Evolutionary conservation across 495 filamentous ascomycete species (phyloP).

Genomic region (Penicillium angulare): DNA sequence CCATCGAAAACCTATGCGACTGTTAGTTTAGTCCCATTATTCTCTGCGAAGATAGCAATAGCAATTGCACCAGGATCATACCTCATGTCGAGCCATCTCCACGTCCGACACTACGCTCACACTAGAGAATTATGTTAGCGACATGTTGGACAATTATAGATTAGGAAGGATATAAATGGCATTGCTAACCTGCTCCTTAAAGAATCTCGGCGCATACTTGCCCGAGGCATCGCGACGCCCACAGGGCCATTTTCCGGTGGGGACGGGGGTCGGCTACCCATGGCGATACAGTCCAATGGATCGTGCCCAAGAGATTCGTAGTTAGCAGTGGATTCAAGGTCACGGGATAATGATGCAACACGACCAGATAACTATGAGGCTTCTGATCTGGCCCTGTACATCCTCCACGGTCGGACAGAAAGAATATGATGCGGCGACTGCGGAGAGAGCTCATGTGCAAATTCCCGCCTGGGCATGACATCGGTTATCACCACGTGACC

Average conservation of each 20-base stretch:
- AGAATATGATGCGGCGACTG: too few relatives aligned
- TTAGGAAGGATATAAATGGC: not conserved
- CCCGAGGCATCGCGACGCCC: slow-evolving; percentile 27
- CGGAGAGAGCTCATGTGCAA: not conserved
- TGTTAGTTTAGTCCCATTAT: not conserved
- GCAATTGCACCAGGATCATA: too few relatives aligned
- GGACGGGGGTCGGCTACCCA: slow-evolving; percentile 27
- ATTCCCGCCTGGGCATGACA: too few relatives aligned
- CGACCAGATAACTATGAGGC: not conserved
- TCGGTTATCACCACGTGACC: slow-evolving; percentile 17
- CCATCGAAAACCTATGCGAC: slow-evolving; percentile 76
- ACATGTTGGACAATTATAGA: too few relatives aligned
- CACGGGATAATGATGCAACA: not conserved
- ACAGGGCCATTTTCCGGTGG: slow-evolving; percentile 20
- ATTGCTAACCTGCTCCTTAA: slow-evolving; percentile 68
- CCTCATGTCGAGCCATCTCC: slow-evolving; percentile 98
- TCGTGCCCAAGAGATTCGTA: not conserved
- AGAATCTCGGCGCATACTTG: slow-evolving; percentile 56
- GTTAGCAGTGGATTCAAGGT: not conserved
- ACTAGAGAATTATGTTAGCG: slow-evolving; percentile 33
- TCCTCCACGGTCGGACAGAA: not conserved
- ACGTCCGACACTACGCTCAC: slow-evolving; percentile 88
- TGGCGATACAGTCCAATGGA: slow-evolving; percentile 1
- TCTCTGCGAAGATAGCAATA: too few relatives aligned
- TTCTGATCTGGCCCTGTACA: not conserved